Evolutionary conservation across 208 protist genomes (phyloP).

Genomic region (Acanthamoeba culbertsoni): DNA sequence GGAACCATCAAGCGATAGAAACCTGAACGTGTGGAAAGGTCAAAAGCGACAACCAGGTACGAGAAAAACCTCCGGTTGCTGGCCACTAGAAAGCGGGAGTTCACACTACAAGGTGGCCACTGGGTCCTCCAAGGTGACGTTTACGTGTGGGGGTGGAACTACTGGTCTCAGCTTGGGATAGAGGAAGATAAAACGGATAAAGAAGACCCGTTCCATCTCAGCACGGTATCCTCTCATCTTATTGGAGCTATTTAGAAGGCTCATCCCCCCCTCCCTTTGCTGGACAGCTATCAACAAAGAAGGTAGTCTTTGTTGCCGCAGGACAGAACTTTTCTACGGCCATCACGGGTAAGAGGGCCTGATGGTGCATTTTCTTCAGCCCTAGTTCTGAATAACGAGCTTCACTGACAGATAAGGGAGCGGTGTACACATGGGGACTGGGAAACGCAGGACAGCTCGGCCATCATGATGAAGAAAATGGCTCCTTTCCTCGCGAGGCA

Average conservation of each 20-base stretch:
- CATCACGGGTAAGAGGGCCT: background rate
- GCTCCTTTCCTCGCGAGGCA: conserved; percentile 4
- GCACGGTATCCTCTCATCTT: background rate
- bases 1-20: too few relatives aligned
- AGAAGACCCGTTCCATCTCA: background rate
- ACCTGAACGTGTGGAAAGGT: background rate
- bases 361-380: background rate
- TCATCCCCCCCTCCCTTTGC: background rate
- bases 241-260: background rate
- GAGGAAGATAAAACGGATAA: conserved; percentile 3
- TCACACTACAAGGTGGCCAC: too few relatives aligned
- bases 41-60: background rate
- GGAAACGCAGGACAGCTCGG: background rate
- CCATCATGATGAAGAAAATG: conserved; percentile 12
- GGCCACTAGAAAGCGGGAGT: too few relatives aligned
- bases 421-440: background rate
- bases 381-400: too few relatives aligned
- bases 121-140: background rate
- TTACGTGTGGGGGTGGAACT: conserved; percentile 48
- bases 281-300: background rate
- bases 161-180: conserved; percentile 23
- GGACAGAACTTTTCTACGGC: conserved; percentile 6
- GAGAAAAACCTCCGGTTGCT: too few relatives aligned
- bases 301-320: background rate
- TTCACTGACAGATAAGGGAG: background rate